Conservation (phyloP, 1,139 yeast genomes). For the Lodderomyces oxycetoniae region DNA sequence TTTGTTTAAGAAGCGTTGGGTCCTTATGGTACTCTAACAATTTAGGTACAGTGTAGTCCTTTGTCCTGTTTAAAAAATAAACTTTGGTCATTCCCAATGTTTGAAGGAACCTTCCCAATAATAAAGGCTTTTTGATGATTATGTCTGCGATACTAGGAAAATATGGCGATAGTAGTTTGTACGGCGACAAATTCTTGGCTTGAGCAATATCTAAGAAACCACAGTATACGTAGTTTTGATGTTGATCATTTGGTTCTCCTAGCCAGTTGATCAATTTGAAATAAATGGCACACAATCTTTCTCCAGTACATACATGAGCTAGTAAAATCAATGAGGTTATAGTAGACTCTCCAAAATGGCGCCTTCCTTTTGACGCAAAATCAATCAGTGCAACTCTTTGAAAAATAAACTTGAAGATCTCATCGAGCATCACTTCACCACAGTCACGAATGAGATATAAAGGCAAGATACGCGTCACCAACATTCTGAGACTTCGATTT, state of each 20-base stretch:
- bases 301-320: slow-evolving; percentile 56
- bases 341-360: slow-evolving; percentile 57
- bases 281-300: slow-evolving; percentile 55
- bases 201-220: slow-evolving; percentile 48
- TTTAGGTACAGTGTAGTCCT: slow-evolving; percentile 72
- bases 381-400: slow-evolving; percentile 32
- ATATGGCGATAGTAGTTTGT: slow-evolving; percentile 72
- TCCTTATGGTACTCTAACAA: slow-evolving; percentile 58
- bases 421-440: slow-evolving; percentile 25
- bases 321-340: slow-evolving; percentile 58
- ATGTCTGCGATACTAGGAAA: slow-evolving; percentile 70
- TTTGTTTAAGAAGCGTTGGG: slow-evolving; percentile 56
- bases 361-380: slow-evolving; percentile 22
- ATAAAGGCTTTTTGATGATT: slow-evolving; percentile 56
- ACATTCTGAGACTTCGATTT: slow-evolving; percentile 50
- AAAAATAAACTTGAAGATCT: slow-evolving; percentile 34
- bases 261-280: slow-evolving; percentile 56
- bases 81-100: slow-evolving; percentile 58
- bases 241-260: slow-evolving; percentile 57
- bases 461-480: slow-evolving; percentile 46
- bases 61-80: slow-evolving; percentile 65
- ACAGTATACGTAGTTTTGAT: slow-evolving; percentile 59
- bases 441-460: slow-evolving; percentile 33
- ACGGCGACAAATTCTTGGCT: slow-evolving; percentile 48
- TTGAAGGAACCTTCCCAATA: slow-evolving; percentile 57